Evolutionary conservation across 2,329 filamentous ascomycete genomes (phyloP), one percentile per base, ranked within the genome.

Genomic region (Coniochaeta ligniaria): DNA sequence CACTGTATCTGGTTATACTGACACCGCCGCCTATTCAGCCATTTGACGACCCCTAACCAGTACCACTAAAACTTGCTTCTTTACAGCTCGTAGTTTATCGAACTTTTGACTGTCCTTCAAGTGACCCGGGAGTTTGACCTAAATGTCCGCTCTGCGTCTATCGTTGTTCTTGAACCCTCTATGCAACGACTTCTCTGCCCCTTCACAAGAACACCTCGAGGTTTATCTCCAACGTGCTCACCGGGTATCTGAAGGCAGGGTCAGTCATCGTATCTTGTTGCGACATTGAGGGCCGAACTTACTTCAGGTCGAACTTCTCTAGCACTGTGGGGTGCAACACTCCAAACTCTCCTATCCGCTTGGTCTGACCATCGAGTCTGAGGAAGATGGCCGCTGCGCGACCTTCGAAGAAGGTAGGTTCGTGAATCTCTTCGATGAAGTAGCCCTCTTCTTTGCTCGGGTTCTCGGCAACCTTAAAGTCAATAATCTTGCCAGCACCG

Each of bases 191-290:
- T 47, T 16, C 12, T 59, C 22, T 36, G 31, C 14, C 33, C 62
- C 56, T 56, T 54, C 59, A 96, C 77, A 97, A 80, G 83, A 99
- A 96, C 66, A 90, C 85, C 77, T 98, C 94, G 35, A 98, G 84
- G 76, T 98, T 96, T 73, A 99, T 84, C 80, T 99, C 95, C 67
- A 99, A 78, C 50, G 91, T 92, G 77, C 92, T 97, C 68, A 96
- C 92, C 47, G 95, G 94, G 80, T 93, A 94, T 80, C 86, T 89
- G 60, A 71, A 65, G 66, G 2, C 3, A 9, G 7, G 65, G 64
- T 59, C 9, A 52, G 47, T 52, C 65, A 62, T 57, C 4, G 26
- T 31, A 35, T n/a, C 38, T 20, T 7, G 60, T 26, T 41, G 43
- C n/a, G n/a, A n/a, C n/a, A n/a, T n/a, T n/a, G 20, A 41, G 58